Conservation (phyloP, 305 asterid species). For the Vinca major region DNA sequence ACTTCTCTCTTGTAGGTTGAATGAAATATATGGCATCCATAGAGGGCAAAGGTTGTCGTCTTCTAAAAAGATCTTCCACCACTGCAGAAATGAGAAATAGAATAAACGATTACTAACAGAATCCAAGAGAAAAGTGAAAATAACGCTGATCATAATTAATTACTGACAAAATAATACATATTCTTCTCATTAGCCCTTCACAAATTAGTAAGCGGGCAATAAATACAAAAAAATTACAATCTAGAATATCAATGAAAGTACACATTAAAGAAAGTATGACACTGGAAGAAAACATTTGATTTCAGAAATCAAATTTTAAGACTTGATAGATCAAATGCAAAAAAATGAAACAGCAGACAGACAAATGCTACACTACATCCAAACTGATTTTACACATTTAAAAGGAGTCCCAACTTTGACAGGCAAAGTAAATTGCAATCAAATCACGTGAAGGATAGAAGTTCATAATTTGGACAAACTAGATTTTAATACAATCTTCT, state of each 20-base stretch:
- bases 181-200: not conserved
- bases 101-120: slow-evolving; percentile 8
- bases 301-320: slow-evolving; percentile 1
- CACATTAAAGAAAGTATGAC: not conserved
- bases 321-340: not conserved
- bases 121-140: slow-evolving; percentile 7
- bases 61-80: slow-evolving; percentile 96
- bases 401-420: not conserved
- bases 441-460: not conserved
- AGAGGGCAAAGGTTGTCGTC: slow-evolving; percentile 91
- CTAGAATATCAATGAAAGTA: not conserved
- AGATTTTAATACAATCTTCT: slow-evolving; percentile 16
- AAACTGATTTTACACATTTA: not conserved
- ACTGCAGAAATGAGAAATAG: slow-evolving; percentile 34
- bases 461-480: not conserved
- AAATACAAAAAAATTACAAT: not conserved
- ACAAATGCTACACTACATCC: not conserved
- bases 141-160: not conserved
- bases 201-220: not conserved
- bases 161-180: not conserved
- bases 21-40: slow-evolving; percentile 92
- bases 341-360: not conserved
- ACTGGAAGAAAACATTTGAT: not conserved
- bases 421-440: no score
- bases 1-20: slow-evolving; percentile 96